Evolutionary conservation across 176 grass and related monocot species (phyloP).

Genomic region (Alopecurus myosuroides): DNA sequence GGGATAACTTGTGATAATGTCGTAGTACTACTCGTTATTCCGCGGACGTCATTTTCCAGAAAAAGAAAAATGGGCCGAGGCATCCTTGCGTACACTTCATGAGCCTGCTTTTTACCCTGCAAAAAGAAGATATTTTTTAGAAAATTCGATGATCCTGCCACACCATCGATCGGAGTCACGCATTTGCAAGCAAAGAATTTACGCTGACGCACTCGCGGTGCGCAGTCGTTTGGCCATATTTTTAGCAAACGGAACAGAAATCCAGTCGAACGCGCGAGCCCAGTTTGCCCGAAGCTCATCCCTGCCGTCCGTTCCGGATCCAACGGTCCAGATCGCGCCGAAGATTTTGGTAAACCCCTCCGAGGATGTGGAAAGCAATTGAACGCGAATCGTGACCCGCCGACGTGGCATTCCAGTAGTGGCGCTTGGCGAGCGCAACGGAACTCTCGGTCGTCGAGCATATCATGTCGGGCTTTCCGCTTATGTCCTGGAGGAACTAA

Average conservation of each 20-base stretch:
- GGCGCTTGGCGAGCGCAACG: neutral
- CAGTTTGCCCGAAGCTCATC: neutral
- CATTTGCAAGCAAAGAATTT: slow-evolving; percentile 15
- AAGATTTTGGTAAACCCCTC: neutral
- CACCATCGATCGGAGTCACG: neutral
- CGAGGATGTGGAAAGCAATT: too few species aligned
- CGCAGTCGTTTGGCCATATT: neutral
- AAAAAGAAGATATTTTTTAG: neutral
- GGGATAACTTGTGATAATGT: neutral
- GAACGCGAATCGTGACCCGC: too few species aligned
- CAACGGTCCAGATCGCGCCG: neutral
- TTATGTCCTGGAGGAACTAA: neutral
- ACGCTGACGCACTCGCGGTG: neutral
- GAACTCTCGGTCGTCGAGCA: neutral
- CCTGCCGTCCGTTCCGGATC: neutral
- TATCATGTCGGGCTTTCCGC: neutral
- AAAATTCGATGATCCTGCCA: neutral
- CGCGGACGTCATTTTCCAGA: neutral
- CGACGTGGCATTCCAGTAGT: neutral
- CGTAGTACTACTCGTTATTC: neutral
- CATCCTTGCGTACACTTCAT: neutral
- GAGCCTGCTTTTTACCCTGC: neutral
- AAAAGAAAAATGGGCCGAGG: neutral
- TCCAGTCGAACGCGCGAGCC: neutral
- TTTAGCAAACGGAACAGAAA: neutral